These are phyloP conservation scores for Monosporascus sp. DNA, from an alignment of 2,329 filamentous ascomycete genomes.

Conservation along the genomic window DNA sequence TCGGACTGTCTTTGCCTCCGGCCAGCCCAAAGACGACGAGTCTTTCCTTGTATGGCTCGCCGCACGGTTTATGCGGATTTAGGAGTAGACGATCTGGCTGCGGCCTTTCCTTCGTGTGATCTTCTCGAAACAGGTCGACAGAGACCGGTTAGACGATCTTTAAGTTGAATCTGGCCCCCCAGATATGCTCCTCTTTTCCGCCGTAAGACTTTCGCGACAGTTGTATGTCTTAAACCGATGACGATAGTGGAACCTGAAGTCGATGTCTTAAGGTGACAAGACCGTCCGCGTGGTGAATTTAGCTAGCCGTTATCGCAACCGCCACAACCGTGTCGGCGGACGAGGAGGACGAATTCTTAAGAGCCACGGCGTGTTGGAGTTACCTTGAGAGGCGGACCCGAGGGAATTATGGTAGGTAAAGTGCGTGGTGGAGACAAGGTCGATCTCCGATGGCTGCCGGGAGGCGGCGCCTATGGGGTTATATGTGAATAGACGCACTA, in stretches of 20 bases:
- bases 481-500: slow-evolving; percentile 22
- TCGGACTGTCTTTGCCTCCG: not conserved
- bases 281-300: not conserved
- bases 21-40: not conserved
- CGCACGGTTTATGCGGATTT: not conserved
- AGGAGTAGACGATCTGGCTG: not conserved
- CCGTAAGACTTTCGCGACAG: no score
- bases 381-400: slow-evolving; percentile 16
- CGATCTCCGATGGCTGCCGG: slow-evolving; percentile 26
- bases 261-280: not conserved
- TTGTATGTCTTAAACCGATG: not conserved
- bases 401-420: slow-evolving; percentile 20
- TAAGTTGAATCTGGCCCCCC: not conserved
- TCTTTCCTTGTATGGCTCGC: not conserved
- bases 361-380: slow-evolving; percentile 3
- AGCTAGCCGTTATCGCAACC: slow-evolving; percentile 5
- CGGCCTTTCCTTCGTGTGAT: not conserved
- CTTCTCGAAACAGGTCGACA: not conserved
- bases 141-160: not conserved
- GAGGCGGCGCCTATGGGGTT: slow-evolving; percentile 27
- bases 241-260: not conserved
- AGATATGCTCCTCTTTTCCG: no score
- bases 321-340: not conserved
- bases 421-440: slow-evolving; percentile 23
- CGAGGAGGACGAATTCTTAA: not conserved